These are phyloP conservation scores for Salvia sclarea DNA, from an alignment of 305 asterid species.

Conservation along the genomic window DNA sequence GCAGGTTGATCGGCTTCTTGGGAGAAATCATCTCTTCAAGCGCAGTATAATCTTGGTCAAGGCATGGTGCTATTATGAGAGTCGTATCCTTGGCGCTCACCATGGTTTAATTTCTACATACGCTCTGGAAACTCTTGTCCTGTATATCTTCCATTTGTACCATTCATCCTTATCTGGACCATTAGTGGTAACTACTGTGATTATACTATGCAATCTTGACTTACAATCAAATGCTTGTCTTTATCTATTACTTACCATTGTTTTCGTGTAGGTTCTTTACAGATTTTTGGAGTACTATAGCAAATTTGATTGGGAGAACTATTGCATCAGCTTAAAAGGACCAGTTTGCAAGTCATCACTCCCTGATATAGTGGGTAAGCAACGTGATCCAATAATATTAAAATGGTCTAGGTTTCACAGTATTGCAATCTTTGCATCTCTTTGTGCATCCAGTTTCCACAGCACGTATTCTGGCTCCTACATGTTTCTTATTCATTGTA, in stretches of 20 bases:
- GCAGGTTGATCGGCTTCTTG: constrained; percentile 80
- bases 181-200: constrained; percentile 45
- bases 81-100: constrained; percentile 82
- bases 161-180: constrained; percentile 66
- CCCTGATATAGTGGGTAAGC: constrained; percentile 67
- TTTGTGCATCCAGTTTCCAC: not conserved
- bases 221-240: constrained; percentile 4
- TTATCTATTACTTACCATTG: constrained; percentile 24
- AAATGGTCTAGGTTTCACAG: constrained; percentile 6
- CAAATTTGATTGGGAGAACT: constrained; percentile 84
- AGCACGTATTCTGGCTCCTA: constrained; percentile 19
- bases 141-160: constrained; percentile 68
- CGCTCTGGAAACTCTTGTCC: constrained; percentile 75
- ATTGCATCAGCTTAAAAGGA: constrained; percentile 73
- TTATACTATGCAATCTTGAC: constrained; percentile 14
- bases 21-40: constrained; percentile 73
- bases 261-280: constrained; percentile 57
- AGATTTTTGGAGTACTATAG: constrained; percentile 71
- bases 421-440: not conserved
- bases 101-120: constrained; percentile 84
- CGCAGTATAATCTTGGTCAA: constrained; percentile 72
- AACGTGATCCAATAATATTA: constrained; percentile 13
- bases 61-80: constrained; percentile 84
- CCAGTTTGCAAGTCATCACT: constrained; percentile 72
- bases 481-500: not conserved